These are phyloP conservation scores for Taxawa tesnikishii DNA, from an alignment of 2,329 filamentous ascomycete species.

Conservation along the genomic window DNA sequence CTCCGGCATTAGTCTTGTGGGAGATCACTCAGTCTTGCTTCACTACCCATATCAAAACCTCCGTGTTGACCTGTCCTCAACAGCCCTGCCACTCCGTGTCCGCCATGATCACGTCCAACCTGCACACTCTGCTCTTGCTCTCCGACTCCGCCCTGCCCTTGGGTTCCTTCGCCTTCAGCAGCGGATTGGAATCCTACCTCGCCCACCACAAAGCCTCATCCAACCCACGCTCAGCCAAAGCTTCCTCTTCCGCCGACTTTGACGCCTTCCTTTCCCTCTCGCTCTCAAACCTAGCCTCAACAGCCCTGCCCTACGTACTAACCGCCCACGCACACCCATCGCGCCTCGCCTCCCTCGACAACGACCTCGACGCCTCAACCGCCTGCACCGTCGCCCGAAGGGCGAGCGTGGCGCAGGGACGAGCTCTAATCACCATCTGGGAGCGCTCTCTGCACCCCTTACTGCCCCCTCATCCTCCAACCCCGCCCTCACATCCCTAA, in stretches of 20 bases:
- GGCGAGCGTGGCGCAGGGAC: constrained; percentile 63
- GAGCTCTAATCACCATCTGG: constrained; percentile 65
- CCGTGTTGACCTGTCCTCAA: neutral
- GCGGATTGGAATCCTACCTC: constrained; percentile 70
- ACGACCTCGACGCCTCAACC: constrained; percentile 62
- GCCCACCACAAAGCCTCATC: constrained; percentile 42
- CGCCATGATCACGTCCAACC: too few species aligned
- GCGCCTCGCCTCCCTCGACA: constrained; percentile 49
- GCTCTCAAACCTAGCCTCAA: constrained; percentile 57
- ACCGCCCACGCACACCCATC: constrained; percentile 48
- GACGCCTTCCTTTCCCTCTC: constrained; percentile 57
- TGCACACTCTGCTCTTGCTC: constrained; percentile 63
- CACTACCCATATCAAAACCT: neutral
- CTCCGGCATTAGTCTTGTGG: too few species aligned
- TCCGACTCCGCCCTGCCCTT: constrained; percentile 72
- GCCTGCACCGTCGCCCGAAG: constrained; percentile 69
- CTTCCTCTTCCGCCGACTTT: constrained; percentile 32
- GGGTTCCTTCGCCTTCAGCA: constrained; percentile 79
- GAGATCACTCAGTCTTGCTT: neutral
- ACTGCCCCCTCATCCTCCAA: constrained; percentile 4
- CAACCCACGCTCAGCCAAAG: constrained; percentile 14
- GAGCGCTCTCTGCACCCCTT: constrained; percentile 39
- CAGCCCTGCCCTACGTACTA: constrained; percentile 63
- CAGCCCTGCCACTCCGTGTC: too few species aligned
- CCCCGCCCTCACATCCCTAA: neutral